A percentile compares a stretch with the other conserved stretches of the same genome.
phyloP scores from a whole-genome alignment of 1,139 yeast species.

The Debaryomyces udenii region DNA sequence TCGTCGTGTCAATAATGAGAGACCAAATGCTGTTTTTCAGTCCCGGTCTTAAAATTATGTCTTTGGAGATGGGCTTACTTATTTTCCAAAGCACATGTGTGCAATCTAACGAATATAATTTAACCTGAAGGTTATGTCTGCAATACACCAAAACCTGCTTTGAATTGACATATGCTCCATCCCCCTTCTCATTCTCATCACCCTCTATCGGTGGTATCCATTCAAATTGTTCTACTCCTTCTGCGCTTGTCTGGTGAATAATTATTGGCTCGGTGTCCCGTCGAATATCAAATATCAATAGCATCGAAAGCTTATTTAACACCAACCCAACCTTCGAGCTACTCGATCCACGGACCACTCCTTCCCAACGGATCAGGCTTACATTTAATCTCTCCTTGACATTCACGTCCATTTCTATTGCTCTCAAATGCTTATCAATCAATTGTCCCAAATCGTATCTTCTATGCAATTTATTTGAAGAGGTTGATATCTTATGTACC shows the following conservation, averaged over 20 bases:
- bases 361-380: conserved; percentile 31
- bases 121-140: conserved; percentile 28
- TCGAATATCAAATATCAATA: conserved; percentile 30
- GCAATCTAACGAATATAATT: conserved; percentile 43
- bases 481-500: background rate
- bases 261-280: conserved; percentile 29
- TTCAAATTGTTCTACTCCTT: conserved; percentile 35
- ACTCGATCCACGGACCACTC: conserved; percentile 13
- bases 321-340: conserved; percentile 33
- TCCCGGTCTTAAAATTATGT: conserved; percentile 22
- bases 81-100: conserved; percentile 37
- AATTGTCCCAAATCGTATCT: conserved; percentile 16
- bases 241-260: conserved; percentile 29
- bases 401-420: background rate
- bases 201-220: conserved; percentile 37
- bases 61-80: conserved; percentile 29
- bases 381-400: background rate
- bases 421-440: conserved; percentile 8
- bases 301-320: conserved; percentile 23
- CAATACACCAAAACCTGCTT: conserved; percentile 40
- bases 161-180: conserved; percentile 35
- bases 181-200: conserved; percentile 13
- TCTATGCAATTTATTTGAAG: conserved; percentile 6
- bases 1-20: conserved; percentile 22
- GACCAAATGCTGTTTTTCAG: conserved; percentile 32